These are phyloP conservation scores for Thielaviopsis euricoi DNA, from an alignment of 2,329 filamentous ascomycete genomes.

Conservation along the genomic window DNA sequence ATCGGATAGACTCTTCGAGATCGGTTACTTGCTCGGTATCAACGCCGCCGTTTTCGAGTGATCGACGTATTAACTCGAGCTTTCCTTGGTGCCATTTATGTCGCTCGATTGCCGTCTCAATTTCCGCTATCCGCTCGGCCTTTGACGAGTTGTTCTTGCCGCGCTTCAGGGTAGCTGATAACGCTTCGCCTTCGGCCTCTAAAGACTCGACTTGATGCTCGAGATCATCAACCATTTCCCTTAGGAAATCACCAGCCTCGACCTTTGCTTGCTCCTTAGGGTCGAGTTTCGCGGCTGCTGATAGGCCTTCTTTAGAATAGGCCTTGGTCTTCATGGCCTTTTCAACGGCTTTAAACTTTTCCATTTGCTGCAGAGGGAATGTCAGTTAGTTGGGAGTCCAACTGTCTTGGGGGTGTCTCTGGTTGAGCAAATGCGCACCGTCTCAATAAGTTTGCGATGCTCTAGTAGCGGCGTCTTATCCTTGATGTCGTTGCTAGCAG, in stretches of 20 bases:
- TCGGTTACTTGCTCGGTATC: conserved; percentile 77
- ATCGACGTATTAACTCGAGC: conserved; percentile 76
- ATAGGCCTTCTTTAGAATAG: conserved; percentile 94
- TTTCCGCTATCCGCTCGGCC: conserved; percentile 72
- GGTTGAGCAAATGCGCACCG: conserved; percentile 39
- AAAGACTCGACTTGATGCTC: conserved; percentile 84
- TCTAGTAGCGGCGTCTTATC: conserved; percentile 93
- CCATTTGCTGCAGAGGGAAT: conserved; percentile 62
- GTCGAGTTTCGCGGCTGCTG: conserved; percentile 80
- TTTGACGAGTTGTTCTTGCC: conserved; percentile 75
- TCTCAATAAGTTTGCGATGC: conserved; percentile 91
- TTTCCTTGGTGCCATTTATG: conserved; percentile 96
- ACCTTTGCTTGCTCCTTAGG: conserved; percentile 94
- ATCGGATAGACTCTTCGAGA: conserved; percentile 80
- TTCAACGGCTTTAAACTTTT: conserved; percentile 99
- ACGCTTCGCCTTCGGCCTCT: conserved; percentile 73
- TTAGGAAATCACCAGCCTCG: conserved; percentile 74
- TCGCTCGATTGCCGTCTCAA: conserved; percentile 69
- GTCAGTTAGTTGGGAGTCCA: conserved; percentile 13
- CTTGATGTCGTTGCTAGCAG: conserved; percentile 96
- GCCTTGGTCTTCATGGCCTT: conserved; percentile 99
- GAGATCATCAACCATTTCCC: conserved; percentile 75
- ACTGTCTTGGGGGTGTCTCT: not conserved
- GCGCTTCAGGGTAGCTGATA: conserved; percentile 87
- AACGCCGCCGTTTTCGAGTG: conserved; percentile 81